phyloP scores from a whole-genome alignment of 169 alveolate genomes.

The Plasmodium knowlesi region DNA sequence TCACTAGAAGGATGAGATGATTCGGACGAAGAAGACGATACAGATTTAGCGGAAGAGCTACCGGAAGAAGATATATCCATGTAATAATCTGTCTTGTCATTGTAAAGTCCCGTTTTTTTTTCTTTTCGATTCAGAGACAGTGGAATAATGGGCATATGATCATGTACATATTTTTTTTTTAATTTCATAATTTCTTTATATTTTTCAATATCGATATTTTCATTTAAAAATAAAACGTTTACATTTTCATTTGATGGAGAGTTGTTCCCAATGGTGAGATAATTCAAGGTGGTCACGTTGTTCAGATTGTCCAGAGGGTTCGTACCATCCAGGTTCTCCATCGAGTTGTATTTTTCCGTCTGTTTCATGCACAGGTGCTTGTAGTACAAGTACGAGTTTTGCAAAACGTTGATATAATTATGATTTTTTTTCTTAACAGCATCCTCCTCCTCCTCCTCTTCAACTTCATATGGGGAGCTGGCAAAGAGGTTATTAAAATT shows the following conservation, averaged over 20 bases:
- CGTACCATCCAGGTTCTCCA: background rate
- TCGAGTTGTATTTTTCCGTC: conserved; percentile 2
- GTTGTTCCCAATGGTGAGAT: background rate
- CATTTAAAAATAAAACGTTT: conserved; percentile 28
- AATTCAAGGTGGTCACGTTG: background rate
- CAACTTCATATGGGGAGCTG: background rate
- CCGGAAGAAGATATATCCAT: conserved; percentile 2
- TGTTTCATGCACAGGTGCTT: conserved; percentile 51
- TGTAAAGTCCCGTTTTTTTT: conserved; percentile 46
- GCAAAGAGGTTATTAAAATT: conserved; percentile 3
- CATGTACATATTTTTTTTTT: conserved; percentile 68
- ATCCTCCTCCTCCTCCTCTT: background rate
- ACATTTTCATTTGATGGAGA: conserved; percentile 35
- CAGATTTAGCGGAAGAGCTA: conserved; percentile 11
- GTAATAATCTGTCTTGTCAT: conserved; percentile 8
- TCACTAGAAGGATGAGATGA: conserved; percentile 1
- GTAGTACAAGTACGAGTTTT: conserved; percentile 56
- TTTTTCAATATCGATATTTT: conserved; percentile 62
- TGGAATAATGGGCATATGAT: conserved; percentile 71
- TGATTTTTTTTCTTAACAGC: background rate
- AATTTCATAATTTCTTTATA: conserved; percentile 61
- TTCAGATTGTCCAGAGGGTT: background rate
- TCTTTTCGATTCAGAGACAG: conserved; percentile 52
- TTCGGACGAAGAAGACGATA: conserved; percentile 5
- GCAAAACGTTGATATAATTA: conserved; percentile 53